Percentiles rank a stretch among this genome's conserved stretches.
Evolutionary conservation across 129 eudicot species (phyloP).

Genomic region (Helianthus tuberosus): DNA sequence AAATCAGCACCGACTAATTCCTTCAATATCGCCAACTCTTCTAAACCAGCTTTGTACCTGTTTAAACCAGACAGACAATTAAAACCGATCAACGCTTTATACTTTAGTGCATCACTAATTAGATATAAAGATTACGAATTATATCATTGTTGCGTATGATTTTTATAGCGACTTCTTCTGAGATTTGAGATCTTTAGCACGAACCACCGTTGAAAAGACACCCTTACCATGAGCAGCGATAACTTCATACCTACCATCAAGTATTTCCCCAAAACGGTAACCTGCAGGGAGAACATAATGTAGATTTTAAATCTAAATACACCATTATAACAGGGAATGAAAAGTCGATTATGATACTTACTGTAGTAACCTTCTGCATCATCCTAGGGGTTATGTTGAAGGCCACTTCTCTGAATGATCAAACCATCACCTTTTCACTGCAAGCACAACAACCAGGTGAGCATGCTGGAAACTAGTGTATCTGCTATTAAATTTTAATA

Average conservation of each 20-base stretch:
- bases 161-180: slow-evolving; percentile 98
- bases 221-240: slow-evolving; percentile 99
- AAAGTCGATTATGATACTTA: slow-evolving; percentile 44
- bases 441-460: not conserved
- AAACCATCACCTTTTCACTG: slow-evolving; percentile 89
- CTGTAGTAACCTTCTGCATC: slow-evolving; percentile 96
- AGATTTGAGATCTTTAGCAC: slow-evolving; percentile 97
- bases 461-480: not conserved
- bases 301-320: not conserved
- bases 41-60: slow-evolving; percentile 93
- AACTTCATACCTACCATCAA: slow-evolving; percentile 95
- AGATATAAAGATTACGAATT: slow-evolving; percentile 32
- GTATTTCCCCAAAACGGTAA: slow-evolving; percentile 87
- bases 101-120: not conserved
- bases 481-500: not conserved
- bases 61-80: slow-evolving; percentile 2
- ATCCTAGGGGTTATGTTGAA: slow-evolving; percentile 86
- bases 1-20: slow-evolving; percentile 88
- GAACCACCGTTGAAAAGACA: slow-evolving; percentile 94
- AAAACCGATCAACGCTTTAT: not conserved
- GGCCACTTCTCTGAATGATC: slow-evolving; percentile 73
- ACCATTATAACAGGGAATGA: not conserved
- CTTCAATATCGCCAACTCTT: slow-evolving; percentile 84
- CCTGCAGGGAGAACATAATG: slow-evolving; percentile 41
- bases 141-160: slow-evolving; percentile 90